phyloP scores from a whole-genome alignment of 2,329 filamentous ascomycete genomes.

The Cercospora sojina region DNA sequence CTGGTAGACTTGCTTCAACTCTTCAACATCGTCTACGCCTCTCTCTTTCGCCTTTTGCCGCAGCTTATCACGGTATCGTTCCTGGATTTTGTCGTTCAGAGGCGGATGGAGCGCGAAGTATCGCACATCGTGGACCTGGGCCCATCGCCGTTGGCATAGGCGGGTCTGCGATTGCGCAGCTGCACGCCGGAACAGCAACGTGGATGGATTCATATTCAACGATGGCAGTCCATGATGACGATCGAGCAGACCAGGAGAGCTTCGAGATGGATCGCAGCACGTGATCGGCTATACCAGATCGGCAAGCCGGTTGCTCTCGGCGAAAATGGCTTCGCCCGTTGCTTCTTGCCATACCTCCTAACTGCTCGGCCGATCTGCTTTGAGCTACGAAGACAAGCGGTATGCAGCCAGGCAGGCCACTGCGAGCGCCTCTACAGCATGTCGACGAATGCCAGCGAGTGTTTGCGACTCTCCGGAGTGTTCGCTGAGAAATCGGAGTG shows the following conservation, averaged over 20 bases:
- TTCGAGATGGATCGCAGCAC: background rate
- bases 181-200: conserved; percentile 26
- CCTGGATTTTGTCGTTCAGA: conserved; percentile 56
- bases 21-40: conserved; percentile 67
- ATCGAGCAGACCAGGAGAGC: background rate
- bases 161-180: conserved; percentile 24
- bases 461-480: background rate
- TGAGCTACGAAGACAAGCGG: background rate
- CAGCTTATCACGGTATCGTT: conserved; percentile 87
- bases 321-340: background rate
- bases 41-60: conserved; percentile 73
- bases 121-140: conserved; percentile 86
- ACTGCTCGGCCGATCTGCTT: background rate
- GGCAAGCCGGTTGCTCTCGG: background rate
- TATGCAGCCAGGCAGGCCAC: background rate
- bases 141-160: conserved; percentile 72
- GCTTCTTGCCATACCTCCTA: background rate
- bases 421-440: background rate
- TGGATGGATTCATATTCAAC: conserved; percentile 22
- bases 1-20: conserved; percentile 78
- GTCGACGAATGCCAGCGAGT: background rate
- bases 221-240: background rate
- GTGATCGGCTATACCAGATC: background rate
- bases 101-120: conserved; percentile 77
- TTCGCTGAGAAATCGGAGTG: conserved; percentile 1